Conservation (phyloP, 2,329 filamentous ascomycete species). For the Xylaria arbuscula region DNA sequence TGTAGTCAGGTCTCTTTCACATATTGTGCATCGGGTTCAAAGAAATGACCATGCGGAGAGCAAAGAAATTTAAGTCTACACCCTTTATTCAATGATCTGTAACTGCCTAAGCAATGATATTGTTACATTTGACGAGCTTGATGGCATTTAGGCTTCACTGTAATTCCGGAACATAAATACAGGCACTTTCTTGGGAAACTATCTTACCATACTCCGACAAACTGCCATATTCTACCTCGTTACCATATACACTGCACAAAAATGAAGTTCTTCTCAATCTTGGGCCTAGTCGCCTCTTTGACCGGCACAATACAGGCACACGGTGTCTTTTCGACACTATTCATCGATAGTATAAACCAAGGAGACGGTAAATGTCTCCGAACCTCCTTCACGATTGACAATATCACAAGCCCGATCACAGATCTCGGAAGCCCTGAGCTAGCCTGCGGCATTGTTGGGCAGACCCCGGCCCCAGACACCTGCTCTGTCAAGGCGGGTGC, state of each 20-base stretch:
- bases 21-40: neutral
- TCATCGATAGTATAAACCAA: conserved; percentile 27
- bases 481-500: conserved; percentile 24
- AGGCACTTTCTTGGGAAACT: neutral
- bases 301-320: conserved; percentile 18
- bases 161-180: neutral
- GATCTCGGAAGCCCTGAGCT: conserved; percentile 28
- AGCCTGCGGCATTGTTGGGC: conserved; percentile 32
- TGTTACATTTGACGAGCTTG: neutral
- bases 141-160: neutral
- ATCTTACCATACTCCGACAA: neutral
- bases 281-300: conserved; percentile 13
- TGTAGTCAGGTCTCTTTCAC: neutral
- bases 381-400: conserved; percentile 24
- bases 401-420: conserved; percentile 32
- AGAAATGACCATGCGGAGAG: neutral
- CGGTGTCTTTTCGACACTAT: conserved; percentile 34
- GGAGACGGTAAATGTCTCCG: conserved; percentile 34
- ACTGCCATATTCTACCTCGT: neutral
- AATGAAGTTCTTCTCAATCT: conserved; percentile 19
- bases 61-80: neutral
- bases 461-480: conserved; percentile 20
- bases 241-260: neutral
- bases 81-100: neutral
- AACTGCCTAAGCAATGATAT: neutral